These are phyloP conservation scores for Spinellus fusiger DNA, from an alignment of 192 early-diverging fungal genomes.

Conservation along the genomic window DNA sequence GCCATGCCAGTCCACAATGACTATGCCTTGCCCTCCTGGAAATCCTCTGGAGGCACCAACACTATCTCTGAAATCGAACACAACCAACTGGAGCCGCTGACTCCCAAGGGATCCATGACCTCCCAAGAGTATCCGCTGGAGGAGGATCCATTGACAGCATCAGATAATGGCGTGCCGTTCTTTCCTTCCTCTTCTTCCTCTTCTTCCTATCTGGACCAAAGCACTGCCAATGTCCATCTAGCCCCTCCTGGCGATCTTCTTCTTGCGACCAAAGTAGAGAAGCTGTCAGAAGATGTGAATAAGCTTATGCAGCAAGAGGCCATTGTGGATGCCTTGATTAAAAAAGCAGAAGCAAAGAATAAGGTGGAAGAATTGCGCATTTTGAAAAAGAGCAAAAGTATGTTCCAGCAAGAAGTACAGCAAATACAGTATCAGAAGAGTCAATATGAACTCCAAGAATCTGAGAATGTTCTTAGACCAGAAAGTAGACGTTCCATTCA, in stretches of 20 bases:
- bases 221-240: slow-evolving; percentile 43
- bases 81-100: slow-evolving; percentile 9
- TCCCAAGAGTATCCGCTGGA: not conserved
- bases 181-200: not conserved
- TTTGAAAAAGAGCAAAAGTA: slow-evolving; percentile 50
- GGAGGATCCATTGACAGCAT: not conserved
- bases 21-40: slow-evolving; percentile 20
- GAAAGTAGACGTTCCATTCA: slow-evolving; percentile 31
- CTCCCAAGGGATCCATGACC: not conserved
- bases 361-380: slow-evolving; percentile 52
- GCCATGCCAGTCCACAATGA: slow-evolving; percentile 17
- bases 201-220: too few species aligned
- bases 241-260: slow-evolving; percentile 69
- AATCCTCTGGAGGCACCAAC: slow-evolving; percentile 14
- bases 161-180: too few species aligned
- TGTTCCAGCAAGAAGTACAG: slow-evolving; percentile 49
- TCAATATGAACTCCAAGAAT: slow-evolving; percentile 50
- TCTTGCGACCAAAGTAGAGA: slow-evolving; percentile 44
- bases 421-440: slow-evolving; percentile 56
- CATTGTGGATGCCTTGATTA: slow-evolving; percentile 59
- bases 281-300: slow-evolving; percentile 47
- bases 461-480: slow-evolving; percentile 56
- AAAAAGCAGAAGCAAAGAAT: slow-evolving; percentile 48
- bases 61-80: slow-evolving; percentile 21
- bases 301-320: slow-evolving; percentile 57